Evolutionary conservation across 2,329 filamentous ascomycete species (phyloP), one percentile per base, ranked within the genome.

Genomic region (Bipolaris gigantea): DNA sequence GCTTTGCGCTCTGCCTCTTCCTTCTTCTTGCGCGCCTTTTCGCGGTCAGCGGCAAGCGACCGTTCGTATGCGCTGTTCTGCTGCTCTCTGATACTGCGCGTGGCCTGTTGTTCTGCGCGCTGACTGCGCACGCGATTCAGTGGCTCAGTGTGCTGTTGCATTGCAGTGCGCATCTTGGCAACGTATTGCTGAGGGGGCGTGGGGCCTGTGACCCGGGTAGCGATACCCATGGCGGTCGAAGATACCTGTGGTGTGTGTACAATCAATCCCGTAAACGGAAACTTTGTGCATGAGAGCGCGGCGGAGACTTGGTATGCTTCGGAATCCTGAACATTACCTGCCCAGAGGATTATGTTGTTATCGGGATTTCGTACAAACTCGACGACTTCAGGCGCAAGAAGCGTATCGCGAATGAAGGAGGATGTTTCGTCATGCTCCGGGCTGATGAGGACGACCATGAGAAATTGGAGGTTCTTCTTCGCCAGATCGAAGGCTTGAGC

Each of bases 41-140:
- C 92, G 35, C 92, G 83, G 74, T 99, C 94, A 56, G 87, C 85
- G 9, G 92, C 93, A 27, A 99, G 79, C 0, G 90, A 96, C 57
- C 92, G 85, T 76, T 99, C 92, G 73, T 99, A 99, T 0, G 94
- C 94, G 9, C 85, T 89, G 71, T 97, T 92, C 72, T 99, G 94
- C 73, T 96, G 86, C 56, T 89, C 84, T n/a, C 92, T 85, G 32
- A 99, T 79, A 64, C 79, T 89, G 41, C 93, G 83, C n/a, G 89
- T 84, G 2, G 90, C 86, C 70, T 95, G 86, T 62, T 96, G 90
- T 38, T 92, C 90, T 15, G 85, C 84, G 48, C 92, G 83, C 65
- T 90, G 86, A 2, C 88, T 84, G n/a, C 92, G 84, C 18, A 89
- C 87, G 27, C 85, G 82, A 35, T 86, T 85, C 4, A 99, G 79